Conservation (phyloP, 1,284 basidiomycete species). For the Ustilago nuda region DNA sequence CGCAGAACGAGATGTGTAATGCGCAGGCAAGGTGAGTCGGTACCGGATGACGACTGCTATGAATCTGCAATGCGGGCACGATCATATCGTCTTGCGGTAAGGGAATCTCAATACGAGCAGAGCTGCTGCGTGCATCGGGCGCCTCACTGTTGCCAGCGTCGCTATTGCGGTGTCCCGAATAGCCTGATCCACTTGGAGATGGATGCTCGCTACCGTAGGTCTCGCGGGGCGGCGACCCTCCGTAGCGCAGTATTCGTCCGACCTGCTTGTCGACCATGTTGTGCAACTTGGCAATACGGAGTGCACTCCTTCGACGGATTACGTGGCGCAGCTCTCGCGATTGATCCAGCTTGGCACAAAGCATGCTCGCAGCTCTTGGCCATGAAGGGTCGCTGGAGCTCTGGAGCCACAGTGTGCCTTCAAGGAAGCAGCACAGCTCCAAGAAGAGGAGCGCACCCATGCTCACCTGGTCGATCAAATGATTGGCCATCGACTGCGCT, state of each 20-base stretch:
- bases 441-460: conserved; percentile 39
- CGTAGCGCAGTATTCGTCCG: conserved; percentile 25
- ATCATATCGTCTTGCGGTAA: conserved; percentile 50
- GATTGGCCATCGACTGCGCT: conserved; percentile 35
- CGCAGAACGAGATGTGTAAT: conserved; percentile 48
- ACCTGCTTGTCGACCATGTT: conserved; percentile 35
- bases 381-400: conserved; percentile 32
- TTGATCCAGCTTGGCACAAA: conserved; percentile 26
- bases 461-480: conserved; percentile 31
- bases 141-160: conserved; percentile 21
- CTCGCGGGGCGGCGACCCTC: conserved; percentile 23
- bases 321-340: conserved; percentile 26
- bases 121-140: conserved; percentile 7
- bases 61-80: conserved; percentile 49
- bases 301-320: conserved; percentile 34
- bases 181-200: conserved; percentile 17
- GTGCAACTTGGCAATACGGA: conserved; percentile 28
- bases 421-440: conserved; percentile 43
- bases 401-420: conserved; percentile 41
- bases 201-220: conserved; percentile 12
- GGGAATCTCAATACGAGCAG: conserved; percentile 18
- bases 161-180: conserved; percentile 27
- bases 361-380: conserved; percentile 32
- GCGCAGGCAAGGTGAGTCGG: conserved; percentile 34
- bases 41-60: conserved; percentile 48